phyloP scores from a whole-genome alignment of 176 grass and related monocot genomes.

The Metroxylon sagu region DNA sequence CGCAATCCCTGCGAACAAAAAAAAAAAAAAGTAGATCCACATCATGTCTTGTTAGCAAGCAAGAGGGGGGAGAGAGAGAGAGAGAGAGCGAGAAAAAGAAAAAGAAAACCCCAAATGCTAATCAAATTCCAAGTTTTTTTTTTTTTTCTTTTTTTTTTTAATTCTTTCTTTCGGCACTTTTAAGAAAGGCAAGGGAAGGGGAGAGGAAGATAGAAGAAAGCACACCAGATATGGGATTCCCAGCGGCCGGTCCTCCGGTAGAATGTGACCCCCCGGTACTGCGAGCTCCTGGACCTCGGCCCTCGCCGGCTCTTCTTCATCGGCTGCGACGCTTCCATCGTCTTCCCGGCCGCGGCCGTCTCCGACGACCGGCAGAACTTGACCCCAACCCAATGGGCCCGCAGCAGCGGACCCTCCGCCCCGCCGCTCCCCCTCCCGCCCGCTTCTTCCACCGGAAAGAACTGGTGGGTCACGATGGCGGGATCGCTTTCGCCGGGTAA shows the following conservation, averaged over 20 bases:
- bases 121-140: constrained; percentile 14
- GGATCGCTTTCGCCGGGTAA: constrained; percentile 36
- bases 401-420: constrained; percentile 13
- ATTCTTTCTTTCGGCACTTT: neutral
- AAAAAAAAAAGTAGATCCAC: constrained; percentile 11
- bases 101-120: constrained; percentile 9
- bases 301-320: constrained; percentile 83
- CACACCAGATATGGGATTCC: constrained; percentile 99
- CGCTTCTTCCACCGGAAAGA: constrained; percentile 41
- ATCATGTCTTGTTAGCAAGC: neutral
- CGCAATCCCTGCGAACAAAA: constrained; percentile 86
- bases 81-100: constrained; percentile 32
- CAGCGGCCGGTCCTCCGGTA: constrained; percentile 91
- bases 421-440: neutral
- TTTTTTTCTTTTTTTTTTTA: neutral
- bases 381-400: constrained; percentile 24
- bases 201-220: neutral
- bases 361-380: constrained; percentile 36
- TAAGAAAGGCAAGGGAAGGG: neutral
- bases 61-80: constrained; percentile 16
- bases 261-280: constrained; percentile 99
- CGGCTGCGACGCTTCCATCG: neutral
- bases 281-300: constrained; percentile 86
- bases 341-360: neutral
- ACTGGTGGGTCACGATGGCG: constrained; percentile 68